Evolutionary conservation across 2,329 filamentous ascomycete genomes (phyloP), one percentile per base, ranked within the genome.

Genomic region (Colletotrichum coccodes): DNA sequence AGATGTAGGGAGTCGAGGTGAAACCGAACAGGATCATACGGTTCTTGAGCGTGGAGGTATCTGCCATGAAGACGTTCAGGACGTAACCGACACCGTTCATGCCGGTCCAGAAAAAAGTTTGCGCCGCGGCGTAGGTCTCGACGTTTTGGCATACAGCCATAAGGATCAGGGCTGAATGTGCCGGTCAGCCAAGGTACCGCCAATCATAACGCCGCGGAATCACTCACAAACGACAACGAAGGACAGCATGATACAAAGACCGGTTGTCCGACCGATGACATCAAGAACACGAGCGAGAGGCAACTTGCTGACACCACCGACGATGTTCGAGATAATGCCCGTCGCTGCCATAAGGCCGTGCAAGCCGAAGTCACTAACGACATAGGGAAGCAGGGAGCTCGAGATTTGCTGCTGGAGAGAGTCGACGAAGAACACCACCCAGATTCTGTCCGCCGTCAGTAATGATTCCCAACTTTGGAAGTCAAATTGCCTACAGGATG

Each of bases 31-130:
- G 73, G 32, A 81, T 65, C 53, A 75, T 76, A 18, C 78, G 77
- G 57, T 78, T 78, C 61, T 72, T 73, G 30, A 79, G 71, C 26
- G 71, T 73, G 42, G 72, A 77, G 38, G 72, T 78, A 59, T 80
- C 78, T 58, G 78, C 76, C 23, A 77, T 72, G 64, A 80, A 76
- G 60, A 80, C 72, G 21, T 75, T 71, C 54, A 76, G 71, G 40
- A 73, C 73, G 65, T 77, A 78, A 28, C 71, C 72, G 34, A 79
- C 67, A 32, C 75, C 76, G 42, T 73, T 73, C 59, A 70, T 72
- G 21, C 89, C 89, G 44, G 87, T 82, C 64, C 83, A 85, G 74
- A 90, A 90, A 68, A 91, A 87, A 5, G 90, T 87, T 71, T 88
- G 73, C 2, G 75, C 76, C 9, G 76, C 76, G 4, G 75, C 75